Percentiles rank a stretch among this genome's conserved stretches.
phyloP scores from a whole-genome alignment of 2,329 filamentous ascomycete species.

The Pyrenochaeta sp. region DNA sequence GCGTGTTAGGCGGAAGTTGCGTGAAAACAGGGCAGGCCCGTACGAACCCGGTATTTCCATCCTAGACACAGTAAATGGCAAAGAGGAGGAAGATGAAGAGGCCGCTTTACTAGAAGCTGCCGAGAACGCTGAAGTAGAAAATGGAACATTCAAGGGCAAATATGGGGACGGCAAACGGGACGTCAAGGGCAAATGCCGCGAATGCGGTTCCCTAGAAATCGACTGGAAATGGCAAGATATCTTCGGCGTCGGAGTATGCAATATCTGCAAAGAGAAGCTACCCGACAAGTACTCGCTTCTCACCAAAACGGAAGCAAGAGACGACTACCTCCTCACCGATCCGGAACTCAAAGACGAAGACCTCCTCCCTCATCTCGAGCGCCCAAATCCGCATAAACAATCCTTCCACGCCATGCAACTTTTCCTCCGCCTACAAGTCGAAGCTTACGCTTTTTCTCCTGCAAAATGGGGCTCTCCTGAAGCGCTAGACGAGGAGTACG shows the following conservation, averaged over 20 bases:
- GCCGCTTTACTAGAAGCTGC: conserved; percentile 34
- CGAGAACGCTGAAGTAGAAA: conserved; percentile 54
- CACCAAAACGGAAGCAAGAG: conserved; percentile 94
- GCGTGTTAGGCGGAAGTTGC: conserved; percentile 76
- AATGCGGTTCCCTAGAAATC: conserved; percentile 85
- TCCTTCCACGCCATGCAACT: conserved; percentile 99
- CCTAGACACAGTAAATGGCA: conserved; percentile 60
- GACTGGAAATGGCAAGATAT: conserved; percentile 95
- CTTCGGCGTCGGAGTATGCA: conserved; percentile 79
- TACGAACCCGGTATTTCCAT: conserved; percentile 91
- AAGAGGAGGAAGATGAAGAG: conserved; percentile 41
- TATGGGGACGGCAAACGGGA: conserved; percentile 46
- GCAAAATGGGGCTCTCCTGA: conserved; percentile 92
- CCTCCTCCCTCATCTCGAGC: conserved; percentile 84
- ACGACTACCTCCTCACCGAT: conserved; percentile 95
- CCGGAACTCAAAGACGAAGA: conserved; percentile 91
- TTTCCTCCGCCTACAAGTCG: conserved; percentile 90
- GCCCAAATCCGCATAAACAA: conserved; percentile 93
- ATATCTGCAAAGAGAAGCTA: conserved; percentile 83
- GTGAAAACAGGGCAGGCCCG: conserved; percentile 77
- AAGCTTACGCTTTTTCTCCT: conserved; percentile 84
- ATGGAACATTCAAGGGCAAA: conserved; percentile 42
- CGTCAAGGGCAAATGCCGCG: conserved; percentile 76
- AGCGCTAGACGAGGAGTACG: conserved; percentile 87
- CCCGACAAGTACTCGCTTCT: conserved; percentile 94